Evolutionary conservation across 768 basidiomycete genomes (phyloP).

Genomic region (Cyathus striatus): DNA sequence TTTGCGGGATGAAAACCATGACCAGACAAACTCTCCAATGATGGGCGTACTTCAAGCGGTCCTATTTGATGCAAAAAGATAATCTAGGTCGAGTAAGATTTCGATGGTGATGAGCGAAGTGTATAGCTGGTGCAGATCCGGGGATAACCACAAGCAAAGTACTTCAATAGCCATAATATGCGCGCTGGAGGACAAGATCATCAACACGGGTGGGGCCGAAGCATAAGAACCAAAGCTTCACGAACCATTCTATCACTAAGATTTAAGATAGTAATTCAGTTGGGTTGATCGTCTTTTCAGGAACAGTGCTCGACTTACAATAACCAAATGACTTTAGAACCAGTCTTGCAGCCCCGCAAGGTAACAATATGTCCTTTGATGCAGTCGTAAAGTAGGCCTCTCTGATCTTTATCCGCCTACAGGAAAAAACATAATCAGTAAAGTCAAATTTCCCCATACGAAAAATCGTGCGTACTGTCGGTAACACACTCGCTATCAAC

Average conservation of each 20-base stretch:
- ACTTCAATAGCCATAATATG: conserved; percentile 38
- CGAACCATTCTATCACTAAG: conserved; percentile 39
- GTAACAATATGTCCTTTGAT: conserved; percentile 87
- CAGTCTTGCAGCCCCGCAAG: conserved; percentile 86
- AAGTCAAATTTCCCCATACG: conserved; percentile 1
- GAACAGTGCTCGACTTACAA: conserved; percentile 46
- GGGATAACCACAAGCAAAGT: neutral
- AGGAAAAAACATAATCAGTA: conserved; percentile 5
- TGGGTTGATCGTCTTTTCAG: neutral
- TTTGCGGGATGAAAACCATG: too few relatives aligned
- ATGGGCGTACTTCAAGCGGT: too few relatives aligned
- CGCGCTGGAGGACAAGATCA: conserved; percentile 25
- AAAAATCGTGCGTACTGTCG: conserved; percentile 44
- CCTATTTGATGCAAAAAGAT: neutral
- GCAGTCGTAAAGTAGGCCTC: conserved; percentile 76
- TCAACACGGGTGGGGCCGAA: too few relatives aligned
- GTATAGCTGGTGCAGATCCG: neutral
- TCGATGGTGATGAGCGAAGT: neutral
- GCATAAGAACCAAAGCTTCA: too few relatives aligned
- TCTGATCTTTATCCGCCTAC: conserved; percentile 84
- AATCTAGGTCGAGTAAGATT: neutral
- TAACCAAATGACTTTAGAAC: conserved; percentile 89
- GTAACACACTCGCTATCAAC: conserved; percentile 76
- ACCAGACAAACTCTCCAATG: too few relatives aligned
- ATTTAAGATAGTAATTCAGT: conserved; percentile 1